Conservation (phyloP, 345 rosid species). For the Corchorus capsularis region DNA sequence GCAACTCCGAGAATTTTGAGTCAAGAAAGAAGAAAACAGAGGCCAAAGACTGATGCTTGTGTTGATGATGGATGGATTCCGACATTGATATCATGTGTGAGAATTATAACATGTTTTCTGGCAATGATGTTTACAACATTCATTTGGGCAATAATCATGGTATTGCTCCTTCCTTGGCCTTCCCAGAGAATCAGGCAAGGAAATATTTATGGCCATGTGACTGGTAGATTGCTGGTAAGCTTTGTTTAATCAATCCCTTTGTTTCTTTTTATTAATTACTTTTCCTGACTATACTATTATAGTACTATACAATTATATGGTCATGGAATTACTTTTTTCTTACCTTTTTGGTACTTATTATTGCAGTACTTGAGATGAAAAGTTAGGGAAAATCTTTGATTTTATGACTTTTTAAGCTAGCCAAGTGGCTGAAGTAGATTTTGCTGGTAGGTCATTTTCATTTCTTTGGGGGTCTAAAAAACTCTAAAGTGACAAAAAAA, state of each 20-base stretch:
- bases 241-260: slow-evolving; percentile 5
- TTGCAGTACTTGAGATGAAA: neutral
- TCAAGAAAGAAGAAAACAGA: slow-evolving; percentile 19
- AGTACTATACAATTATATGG: neutral
- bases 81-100: slow-evolving; percentile 40
- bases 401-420: neutral
- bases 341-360: neutral
- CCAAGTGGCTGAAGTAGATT: neutral
- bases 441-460: neutral
- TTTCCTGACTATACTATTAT: too few relatives aligned
- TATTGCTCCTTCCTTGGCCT: slow-evolving; percentile 57
- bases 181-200: slow-evolving; percentile 52
- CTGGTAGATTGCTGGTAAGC: slow-evolving; percentile 62
- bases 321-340: neutral
- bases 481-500: neutral
- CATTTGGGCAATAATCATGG: slow-evolving; percentile 50
- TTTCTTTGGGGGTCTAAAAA: neutral
- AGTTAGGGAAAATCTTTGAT: neutral
- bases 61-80: slow-evolving; percentile 50
- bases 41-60: slow-evolving; percentile 21
- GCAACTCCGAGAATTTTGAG: slow-evolving; percentile 13
- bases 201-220: slow-evolving; percentile 56
- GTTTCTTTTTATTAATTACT: neutral
- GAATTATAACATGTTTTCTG: slow-evolving; percentile 48
- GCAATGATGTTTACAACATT: slow-evolving; percentile 50